A percentile compares a stretch with the other conserved stretches of the same genome.
Conservation (phyloP, 1,284 basidiomycete species). For the Puccinia novopanici region DNA sequence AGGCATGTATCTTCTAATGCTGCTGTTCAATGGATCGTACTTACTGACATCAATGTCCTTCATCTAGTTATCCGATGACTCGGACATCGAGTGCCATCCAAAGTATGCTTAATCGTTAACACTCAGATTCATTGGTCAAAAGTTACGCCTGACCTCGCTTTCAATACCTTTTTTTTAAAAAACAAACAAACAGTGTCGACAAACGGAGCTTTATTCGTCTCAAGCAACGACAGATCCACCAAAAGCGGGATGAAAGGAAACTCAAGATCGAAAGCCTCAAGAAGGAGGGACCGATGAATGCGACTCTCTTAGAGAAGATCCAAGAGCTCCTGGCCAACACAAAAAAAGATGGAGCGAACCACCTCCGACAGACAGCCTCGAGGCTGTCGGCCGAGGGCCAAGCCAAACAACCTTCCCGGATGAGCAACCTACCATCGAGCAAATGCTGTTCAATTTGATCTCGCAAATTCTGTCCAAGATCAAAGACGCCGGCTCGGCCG, state of each 20-base stretch:
- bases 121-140: neutral
- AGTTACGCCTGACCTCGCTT: neutral
- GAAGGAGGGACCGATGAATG: constrained; percentile 80
- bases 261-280: constrained; percentile 71
- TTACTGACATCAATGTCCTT: too few species aligned
- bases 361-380: constrained; percentile 73
- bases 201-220: constrained; percentile 85
- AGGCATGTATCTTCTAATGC: too few species aligned
- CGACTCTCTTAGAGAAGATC: constrained; percentile 70
- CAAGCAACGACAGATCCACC: constrained; percentile 98
- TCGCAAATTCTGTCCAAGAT: constrained; percentile 73
- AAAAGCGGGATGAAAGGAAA: constrained; percentile 85
- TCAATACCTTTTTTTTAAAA: neutral
- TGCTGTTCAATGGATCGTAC: too few species aligned
- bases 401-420: constrained; percentile 71
- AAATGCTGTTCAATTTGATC: constrained; percentile 82
- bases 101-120: constrained; percentile 63
- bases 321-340: constrained; percentile 62
- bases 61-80: constrained; percentile 87
- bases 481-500: constrained; percentile 59
- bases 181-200: constrained; percentile 69
- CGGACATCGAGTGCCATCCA: constrained; percentile 97
- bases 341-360: constrained; percentile 66
- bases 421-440: constrained; percentile 81
- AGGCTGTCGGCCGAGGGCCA: constrained; percentile 74